These are phyloP conservation scores for Neurospora tetrasperma DNA, from an alignment of 495 filamentous ascomycete genomes.

Conservation along the genomic window DNA sequence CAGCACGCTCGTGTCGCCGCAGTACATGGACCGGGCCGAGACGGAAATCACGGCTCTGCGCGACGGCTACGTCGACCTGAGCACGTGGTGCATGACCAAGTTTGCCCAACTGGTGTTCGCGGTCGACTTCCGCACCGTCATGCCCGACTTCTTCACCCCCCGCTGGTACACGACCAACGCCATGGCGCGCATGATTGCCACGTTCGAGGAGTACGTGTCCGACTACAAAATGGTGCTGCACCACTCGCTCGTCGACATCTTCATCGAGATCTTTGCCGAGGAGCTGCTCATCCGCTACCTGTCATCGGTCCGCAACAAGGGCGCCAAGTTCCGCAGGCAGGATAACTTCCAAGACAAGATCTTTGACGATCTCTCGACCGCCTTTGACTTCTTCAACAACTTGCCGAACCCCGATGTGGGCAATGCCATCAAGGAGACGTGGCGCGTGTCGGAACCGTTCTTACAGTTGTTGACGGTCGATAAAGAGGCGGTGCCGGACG, in stretches of 20 bases:
- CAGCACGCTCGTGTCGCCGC: conserved; percentile 63
- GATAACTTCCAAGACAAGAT: conserved; percentile 85
- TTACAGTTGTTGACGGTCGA: conserved; percentile 62
- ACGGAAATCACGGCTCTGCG: conserved; percentile 62
- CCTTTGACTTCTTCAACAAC: conserved; percentile 65
- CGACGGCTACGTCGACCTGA: conserved; percentile 87
- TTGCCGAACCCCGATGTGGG: conserved; percentile 38
- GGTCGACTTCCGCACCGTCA: conserved; percentile 71
- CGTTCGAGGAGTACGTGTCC: conserved; percentile 84
- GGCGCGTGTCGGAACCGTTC: conserved; percentile 79
- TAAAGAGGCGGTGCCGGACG: conserved; percentile 59
- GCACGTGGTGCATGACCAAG: conserved; percentile 76
- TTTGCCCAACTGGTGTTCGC: conserved; percentile 78
- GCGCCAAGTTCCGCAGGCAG: conserved; percentile 73
- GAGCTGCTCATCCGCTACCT: conserved; percentile 82
- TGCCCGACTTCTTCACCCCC: conserved; percentile 82
- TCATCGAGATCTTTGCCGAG: conserved; percentile 82
- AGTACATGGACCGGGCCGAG: conserved; percentile 64
- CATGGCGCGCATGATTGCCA: conserved; percentile 82
- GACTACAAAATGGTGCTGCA: conserved; percentile 78
- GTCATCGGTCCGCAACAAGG: conserved; percentile 75
- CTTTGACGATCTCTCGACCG: conserved; percentile 76
- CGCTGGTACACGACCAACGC: conserved; percentile 75
- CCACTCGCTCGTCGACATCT: conserved; percentile 75
- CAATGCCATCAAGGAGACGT: conserved; percentile 69